Percentiles rank a stretch among this genome's conserved stretches.
phyloP scores from a whole-genome alignment of 2,329 filamentous ascomycete species.

The Scedosporium aurantiacum region DNA sequence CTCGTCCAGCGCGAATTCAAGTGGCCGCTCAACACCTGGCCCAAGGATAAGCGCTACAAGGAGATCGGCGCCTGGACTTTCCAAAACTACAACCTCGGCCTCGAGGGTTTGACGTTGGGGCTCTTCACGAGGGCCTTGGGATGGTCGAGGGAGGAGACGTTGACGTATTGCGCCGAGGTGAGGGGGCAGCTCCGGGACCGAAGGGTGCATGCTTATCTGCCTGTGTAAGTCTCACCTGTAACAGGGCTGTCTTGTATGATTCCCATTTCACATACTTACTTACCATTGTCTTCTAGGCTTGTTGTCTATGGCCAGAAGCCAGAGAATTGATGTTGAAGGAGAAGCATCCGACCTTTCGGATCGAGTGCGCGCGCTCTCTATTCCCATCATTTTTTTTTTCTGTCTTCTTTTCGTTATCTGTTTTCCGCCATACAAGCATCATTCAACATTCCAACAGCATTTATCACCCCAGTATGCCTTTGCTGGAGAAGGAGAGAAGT shows the following conservation, averaged over 20 bases:
- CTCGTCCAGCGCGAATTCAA: constrained; percentile 41
- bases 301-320: constrained; percentile 3
- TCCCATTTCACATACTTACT: background rate
- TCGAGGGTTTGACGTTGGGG: constrained; percentile 21
- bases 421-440: too few species aligned
- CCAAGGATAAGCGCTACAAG: constrained; percentile 31
- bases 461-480: too few species aligned
- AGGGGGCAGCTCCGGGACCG: constrained; percentile 18
- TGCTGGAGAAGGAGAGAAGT: too few species aligned
- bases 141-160: constrained; percentile 19
- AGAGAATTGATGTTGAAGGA: background rate
- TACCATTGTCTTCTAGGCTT: background rate
- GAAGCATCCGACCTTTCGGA: too few species aligned
- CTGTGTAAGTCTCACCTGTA: constrained; percentile 13
- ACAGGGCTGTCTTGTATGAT: constrained; percentile 8
- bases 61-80: constrained; percentile 25
- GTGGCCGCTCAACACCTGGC: constrained; percentile 44
- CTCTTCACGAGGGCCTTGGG: constrained; percentile 20
- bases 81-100: constrained; percentile 10
- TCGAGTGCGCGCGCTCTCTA: too few species aligned
- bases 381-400: too few species aligned
- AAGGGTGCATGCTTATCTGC: constrained; percentile 20
- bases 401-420: too few species aligned
- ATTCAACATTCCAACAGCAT: too few species aligned
- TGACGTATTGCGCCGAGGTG: constrained; percentile 17